Evolutionary conservation across 176 grass and related monocot genomes (phyloP).

Genomic region (bread wheat (Triticum aestivum)): IWGSC_CS_RefSeq_v2.1 NC_057800.1:606237777-606238276

Average conservation of each 20-base stretch:
- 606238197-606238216: background rate
- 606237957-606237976: background rate
- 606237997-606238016: background rate
- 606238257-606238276: slow-evolving; percentile 8
- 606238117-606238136: background rate
- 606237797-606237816: background rate
- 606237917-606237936: background rate
- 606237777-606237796: background rate
- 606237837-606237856: slow-evolving; percentile 1
- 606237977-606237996: background rate
- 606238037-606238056: background rate
- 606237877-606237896: background rate
- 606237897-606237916: background rate
- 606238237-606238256: background rate
- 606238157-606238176: background rate
- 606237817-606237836: background rate
- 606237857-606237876: background rate
- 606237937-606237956: background rate
- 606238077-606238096: background rate
- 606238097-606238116: background rate
- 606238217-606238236: background rate
- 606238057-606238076: background rate
- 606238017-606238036: background rate
- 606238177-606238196: background rate
- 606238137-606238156: background rate